Evolutionary conservation across 2,329 filamentous ascomycete species (phyloP), one percentile per base, ranked within the genome.

Genomic region (Chaetomiaceae sp.): DNA sequence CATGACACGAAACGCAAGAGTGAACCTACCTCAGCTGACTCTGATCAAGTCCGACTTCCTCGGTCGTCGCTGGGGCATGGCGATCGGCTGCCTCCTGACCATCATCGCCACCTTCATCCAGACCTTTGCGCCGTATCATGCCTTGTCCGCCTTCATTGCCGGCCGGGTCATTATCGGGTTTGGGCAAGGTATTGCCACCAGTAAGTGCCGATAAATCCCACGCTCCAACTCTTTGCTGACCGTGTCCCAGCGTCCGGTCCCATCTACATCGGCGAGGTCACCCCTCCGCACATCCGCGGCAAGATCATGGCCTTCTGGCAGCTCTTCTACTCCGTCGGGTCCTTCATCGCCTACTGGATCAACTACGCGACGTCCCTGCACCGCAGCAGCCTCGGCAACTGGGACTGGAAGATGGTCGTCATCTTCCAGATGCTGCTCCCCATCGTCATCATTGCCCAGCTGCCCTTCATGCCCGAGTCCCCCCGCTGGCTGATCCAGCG

Each of bases 361-460:
- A 47, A 47, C 45, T 47, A 38, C 9, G 45, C 11, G n/a, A n/a
- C n/a, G n/a, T n/a, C 9, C 9, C 14, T 6, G 22, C 45, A 47
- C 45, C 15, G 23, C 11, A 4, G 7, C 3, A 27, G 15, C 15
- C 33, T 47, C 1, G 33, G 45, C 2, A 22, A 47, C 4, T 47
- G 45, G 45, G 45, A 47, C 15, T 47, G 45, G 45, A 47, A 47
- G 45, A 47, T 47, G 33, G 45, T 47, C 14, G 45, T 47, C 20
- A 47, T 47, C 3, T 47, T 47, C n/a, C 45, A 47, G 22, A 22
- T 47, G 6, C 15, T 37, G 20, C 11, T 47, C 8, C 45, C 45
- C 5, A 1, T 31, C 14, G 17, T 47, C 20, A 47, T 47, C 14
- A 7, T 23, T 7, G 14, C 9, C 31, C 44, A 25, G 7, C 44